phyloP scores from a whole-genome alignment of 164 flowering plant species.

The Stephania japonica region DNA sequence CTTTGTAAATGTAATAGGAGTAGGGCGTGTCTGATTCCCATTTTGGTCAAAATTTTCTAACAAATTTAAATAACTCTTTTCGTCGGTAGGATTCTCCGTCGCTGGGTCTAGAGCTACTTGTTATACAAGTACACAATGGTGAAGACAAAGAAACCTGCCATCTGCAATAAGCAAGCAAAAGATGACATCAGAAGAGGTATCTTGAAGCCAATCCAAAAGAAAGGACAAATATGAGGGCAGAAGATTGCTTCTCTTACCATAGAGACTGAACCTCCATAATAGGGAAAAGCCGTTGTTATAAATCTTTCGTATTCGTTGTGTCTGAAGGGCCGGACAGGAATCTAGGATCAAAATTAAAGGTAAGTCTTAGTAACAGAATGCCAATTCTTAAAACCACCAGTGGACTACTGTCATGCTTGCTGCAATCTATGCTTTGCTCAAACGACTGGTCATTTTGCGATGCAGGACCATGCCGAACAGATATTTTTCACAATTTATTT shows the following conservation, averaged over 20 bases:
- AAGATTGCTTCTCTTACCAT: constrained; percentile 39
- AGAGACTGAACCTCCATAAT: constrained; percentile 86
- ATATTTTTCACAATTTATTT: too few species aligned
- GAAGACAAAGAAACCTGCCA: constrained; percentile 87
- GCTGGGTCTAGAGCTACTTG: constrained; percentile 34
- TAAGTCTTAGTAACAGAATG: not conserved
- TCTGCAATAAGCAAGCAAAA: constrained; percentile 42
- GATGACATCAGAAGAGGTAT: constrained; percentile 1
- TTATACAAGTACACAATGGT: constrained; percentile 56
- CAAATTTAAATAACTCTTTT: not conserved
- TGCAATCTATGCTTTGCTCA: not conserved
- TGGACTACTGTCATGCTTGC: not conserved
- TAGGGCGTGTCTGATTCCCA: constrained; percentile 2
- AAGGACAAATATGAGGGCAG: not conserved
- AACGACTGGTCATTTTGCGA: too few species aligned
- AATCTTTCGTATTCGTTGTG: constrained; percentile 98
- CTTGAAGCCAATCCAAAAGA: not conserved
- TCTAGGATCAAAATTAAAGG: constrained; percentile 40
- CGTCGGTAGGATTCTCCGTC: not conserved
- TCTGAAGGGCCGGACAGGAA: constrained; percentile 91
- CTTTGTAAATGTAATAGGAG: constrained; percentile 11
- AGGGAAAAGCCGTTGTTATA: constrained; percentile 83
- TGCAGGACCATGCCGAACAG: too few species aligned
- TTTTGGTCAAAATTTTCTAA: constrained; percentile 8
- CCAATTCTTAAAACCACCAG: not conserved